Evolutionary conservation across 2,329 filamentous ascomycete genomes (phyloP), one percentile per base, ranked within the genome.

Genomic region (Lachnellula arida): DNA sequence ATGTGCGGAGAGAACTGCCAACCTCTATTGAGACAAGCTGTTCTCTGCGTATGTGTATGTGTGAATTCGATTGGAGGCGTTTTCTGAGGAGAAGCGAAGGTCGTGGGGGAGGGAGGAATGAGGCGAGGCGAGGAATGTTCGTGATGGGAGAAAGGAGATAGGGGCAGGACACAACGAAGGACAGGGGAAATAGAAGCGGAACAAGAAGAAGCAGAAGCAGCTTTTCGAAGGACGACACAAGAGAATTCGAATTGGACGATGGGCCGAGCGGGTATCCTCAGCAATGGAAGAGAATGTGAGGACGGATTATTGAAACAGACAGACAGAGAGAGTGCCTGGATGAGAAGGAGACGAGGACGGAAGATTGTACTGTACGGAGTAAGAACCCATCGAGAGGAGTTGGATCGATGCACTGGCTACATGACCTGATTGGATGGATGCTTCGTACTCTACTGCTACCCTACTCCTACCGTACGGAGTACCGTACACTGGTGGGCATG

Each of bases 71-170:
- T 35, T 22, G 51, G 59, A 48, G 49, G 55, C 2, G 51, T 47
- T 25, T 47, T 55, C 53, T 32, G 8, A 60, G 61, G 56, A 60
- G 59, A 62, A 64, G 62, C 60, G 63, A 65, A 54, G 47, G 62
- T 60, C 51, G 56, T 55, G 55, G 52, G 54, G 37, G 53, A 54
- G 54, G 37, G 53, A 54, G 48, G 57, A 54, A 64, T 60, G 61
- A 43, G 37, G 51, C 51, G 50, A 60, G 34, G 51, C 49, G 44
- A 59, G 58, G 57, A 61, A 60, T 59, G 57, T 54, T 60, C 56
- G 46, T 23, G 58, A 51, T 52, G 39, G 22, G 14, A 43, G 34
- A 32, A 42, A 49, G 25, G 17, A 43, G 7, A 35, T 50, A 25
- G 39, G 39, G 22, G 25, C 44, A 50, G 42, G 51, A 50, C 32